Percentiles rank a stretch among this genome's conserved stretches.
These are phyloP conservation scores for Dryas octopetala DNA, from an alignment of 306 rosid species.

Conservation along the genomic window DNA sequence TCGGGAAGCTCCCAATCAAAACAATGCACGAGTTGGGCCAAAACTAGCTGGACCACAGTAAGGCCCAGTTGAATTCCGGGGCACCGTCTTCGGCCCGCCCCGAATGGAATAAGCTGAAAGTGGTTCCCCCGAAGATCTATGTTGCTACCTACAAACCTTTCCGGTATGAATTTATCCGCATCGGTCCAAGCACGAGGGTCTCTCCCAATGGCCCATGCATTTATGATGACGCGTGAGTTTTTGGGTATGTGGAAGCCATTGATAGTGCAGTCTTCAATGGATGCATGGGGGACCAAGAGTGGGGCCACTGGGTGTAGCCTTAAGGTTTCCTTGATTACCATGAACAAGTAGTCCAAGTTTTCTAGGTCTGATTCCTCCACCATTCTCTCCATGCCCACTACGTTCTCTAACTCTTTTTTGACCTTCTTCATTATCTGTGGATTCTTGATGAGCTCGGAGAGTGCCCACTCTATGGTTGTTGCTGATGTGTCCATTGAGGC, in stretches of 20 bases:
- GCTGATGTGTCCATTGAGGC: neutral
- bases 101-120: slow-evolving; percentile 8
- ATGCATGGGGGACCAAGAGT: neutral
- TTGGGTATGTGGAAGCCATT: slow-evolving; percentile 12
- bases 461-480: neutral
- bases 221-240: neutral
- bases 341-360: neutral
- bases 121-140: neutral
- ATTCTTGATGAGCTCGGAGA: neutral
- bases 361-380: neutral
- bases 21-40: neutral
- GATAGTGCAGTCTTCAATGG: slow-evolving; percentile 3
- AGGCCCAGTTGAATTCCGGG: neutral
- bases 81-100: neutral
- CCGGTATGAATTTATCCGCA: slow-evolving; percentile 5
- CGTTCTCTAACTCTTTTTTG: neutral
- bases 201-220: slow-evolving; percentile 21
- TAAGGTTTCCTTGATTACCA: neutral
- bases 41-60: neutral
- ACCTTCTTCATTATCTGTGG: neutral
- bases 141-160: neutral
- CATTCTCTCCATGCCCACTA: neutral
- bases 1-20: neutral
- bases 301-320: neutral
- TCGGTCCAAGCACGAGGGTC: slow-evolving; percentile 8